Evolutionary conservation across 176 grass and related monocot genomes (phyloP), one percentile per base, ranked within the genome.

Genomic region (Saccharum spontaneum): DNA sequence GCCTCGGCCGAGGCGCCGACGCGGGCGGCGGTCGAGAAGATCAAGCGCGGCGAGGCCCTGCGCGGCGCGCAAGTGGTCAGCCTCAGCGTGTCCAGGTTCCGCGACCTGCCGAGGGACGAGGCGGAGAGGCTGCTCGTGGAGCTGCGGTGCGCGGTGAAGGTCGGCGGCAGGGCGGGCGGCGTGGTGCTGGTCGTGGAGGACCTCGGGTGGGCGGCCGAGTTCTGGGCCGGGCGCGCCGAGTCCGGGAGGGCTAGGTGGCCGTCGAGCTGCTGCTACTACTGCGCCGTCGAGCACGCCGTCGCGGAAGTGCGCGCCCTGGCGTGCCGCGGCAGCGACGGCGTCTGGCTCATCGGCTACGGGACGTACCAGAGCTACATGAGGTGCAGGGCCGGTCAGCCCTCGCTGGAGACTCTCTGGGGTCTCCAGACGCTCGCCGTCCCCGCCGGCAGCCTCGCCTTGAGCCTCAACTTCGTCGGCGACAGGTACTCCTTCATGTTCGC

Each of bases 351-450:
- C 39, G 82, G 89, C 16, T 75, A 90, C 43, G 91, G 87, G 16
- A 93, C 91, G 23, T 91, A 93, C 61, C 84, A 97, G 87, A 90
- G 84, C 23, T 91, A 97, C 85, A 91, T 90, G 64, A 80, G 77
- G 79, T 97, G 94, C 62, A 83, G 89, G 10, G 78, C 28, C 14
- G 94, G 94, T 4, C 40, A 84, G 39, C 94, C 91, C 13, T 96
- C 94, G 50, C 67, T 97, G 69, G 94, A 93, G 63, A 83, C 40
- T 61, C 63, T 97, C 20, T 96, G 91, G 94, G 89, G 71, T 0
- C 77, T 97, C 64, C 94, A 97, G 76, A 84, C 84, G 79, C 59
- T 93, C 64, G 83, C 87, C 63, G 79, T 91, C 62, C 91, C 87
- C 10, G 43, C 62, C 50, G 74, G 89, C 11, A 89, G 89, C 70